Percentiles rank a stretch among this genome's conserved stretches.
Evolutionary conservation across 371 early-diverging fungal genomes (phyloP).

Genomic region (Ordospora colligata): DNA sequence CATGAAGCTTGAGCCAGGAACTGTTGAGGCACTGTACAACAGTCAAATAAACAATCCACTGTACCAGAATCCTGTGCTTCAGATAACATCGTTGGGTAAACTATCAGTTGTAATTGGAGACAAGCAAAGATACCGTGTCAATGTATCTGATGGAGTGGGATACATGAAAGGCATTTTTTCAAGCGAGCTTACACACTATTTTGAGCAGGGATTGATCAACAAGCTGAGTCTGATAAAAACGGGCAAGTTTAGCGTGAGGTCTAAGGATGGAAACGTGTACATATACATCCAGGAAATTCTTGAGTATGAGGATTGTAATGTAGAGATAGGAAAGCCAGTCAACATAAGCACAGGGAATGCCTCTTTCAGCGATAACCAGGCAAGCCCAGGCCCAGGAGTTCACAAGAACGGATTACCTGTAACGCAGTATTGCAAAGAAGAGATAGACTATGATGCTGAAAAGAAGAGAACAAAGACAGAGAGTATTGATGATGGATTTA

Average conservation of each 20-base stretch:
- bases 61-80: slow-evolving; percentile 40
- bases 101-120: neutral
- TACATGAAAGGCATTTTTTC: slow-evolving; percentile 50
- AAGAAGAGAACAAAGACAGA: slow-evolving; percentile 34
- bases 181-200: slow-evolving; percentile 5
- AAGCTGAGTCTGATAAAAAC: slow-evolving; percentile 38
- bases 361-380: neutral
- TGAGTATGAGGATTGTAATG: slow-evolving; percentile 29
- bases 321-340: slow-evolving; percentile 42
- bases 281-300: slow-evolving; percentile 42
- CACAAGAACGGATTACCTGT: neutral
- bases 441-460: neutral
- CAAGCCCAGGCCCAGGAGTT: neutral
- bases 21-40: slow-evolving; percentile 46
- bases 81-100: slow-evolving; percentile 33
- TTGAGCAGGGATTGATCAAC: slow-evolving; percentile 31
- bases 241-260: slow-evolving; percentile 20
- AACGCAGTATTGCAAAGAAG: neutral
- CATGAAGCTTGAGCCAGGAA: slow-evolving; percentile 45
- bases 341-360: slow-evolving; percentile 8
- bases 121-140: slow-evolving; percentile 26
- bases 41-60: slow-evolving; percentile 44
- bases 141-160: slow-evolving; percentile 41
- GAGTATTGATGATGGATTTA: neutral
- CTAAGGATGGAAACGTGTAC: slow-evolving; percentile 33